Percentiles rank a stretch among this genome's conserved stretches.
These are phyloP conservation scores for Aspergillus latus DNA, from an alignment of 2,329 filamentous ascomycete genomes.

Conservation along the genomic window DNA sequence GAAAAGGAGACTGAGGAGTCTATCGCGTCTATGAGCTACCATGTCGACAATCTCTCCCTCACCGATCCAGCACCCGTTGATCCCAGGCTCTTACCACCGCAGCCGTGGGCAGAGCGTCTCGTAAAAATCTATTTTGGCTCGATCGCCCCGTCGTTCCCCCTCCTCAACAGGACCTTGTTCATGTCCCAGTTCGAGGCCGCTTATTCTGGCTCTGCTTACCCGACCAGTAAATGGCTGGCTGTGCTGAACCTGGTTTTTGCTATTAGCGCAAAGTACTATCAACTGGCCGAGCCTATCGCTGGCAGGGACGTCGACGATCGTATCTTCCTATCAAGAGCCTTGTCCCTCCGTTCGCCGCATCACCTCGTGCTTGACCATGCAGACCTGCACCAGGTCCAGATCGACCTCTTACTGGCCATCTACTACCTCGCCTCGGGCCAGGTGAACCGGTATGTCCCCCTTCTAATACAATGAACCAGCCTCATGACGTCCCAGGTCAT, in stretches of 20 bases:
- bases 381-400: slow-evolving; percentile 43
- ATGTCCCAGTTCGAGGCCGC: slow-evolving; percentile 32
- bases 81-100: neutral
- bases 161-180: slow-evolving; percentile 40
- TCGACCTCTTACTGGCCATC: slow-evolving; percentile 37
- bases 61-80: neutral
- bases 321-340: neutral
- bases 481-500: slow-evolving; percentile 29
- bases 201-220: slow-evolving; percentile 22
- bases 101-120: slow-evolving; percentile 33
- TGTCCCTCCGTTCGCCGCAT: slow-evolving; percentile 2
- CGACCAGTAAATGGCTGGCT: slow-evolving; percentile 39
- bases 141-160: slow-evolving; percentile 42
- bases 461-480: neutral
- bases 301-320: slow-evolving; percentile 5
- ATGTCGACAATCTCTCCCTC: slow-evolving; percentile 2
- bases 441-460: slow-evolving; percentile 37
- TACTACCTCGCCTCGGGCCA: slow-evolving; percentile 39
- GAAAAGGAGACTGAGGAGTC: neutral
- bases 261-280: slow-evolving; percentile 37
- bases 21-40: slow-evolving; percentile 1
- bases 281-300: slow-evolving; percentile 17
- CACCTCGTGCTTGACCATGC: slow-evolving; percentile 35
- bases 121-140: slow-evolving; percentile 39
- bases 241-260: slow-evolving; percentile 45